These are phyloP conservation scores for Colletotrichum navitas DNA, from an alignment of 2,329 filamentous ascomycete genomes.

Conservation along the genomic window DNA sequence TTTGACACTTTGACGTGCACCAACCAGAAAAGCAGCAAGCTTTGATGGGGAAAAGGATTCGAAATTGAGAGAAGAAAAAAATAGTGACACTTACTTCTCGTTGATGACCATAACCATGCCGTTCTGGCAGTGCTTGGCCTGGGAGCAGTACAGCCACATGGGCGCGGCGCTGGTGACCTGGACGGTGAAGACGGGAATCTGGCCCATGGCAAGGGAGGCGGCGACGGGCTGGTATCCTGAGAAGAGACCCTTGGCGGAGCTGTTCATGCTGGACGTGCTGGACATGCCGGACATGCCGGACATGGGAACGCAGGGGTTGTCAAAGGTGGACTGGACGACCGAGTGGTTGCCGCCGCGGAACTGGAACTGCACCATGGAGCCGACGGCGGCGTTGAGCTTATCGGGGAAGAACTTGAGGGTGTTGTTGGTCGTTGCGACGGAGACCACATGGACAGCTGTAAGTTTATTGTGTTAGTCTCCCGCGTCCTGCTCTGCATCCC, in stretches of 20 bases:
- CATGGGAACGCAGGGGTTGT: constrained; percentile 76
- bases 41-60: neutral
- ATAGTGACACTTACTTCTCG: constrained; percentile 67
- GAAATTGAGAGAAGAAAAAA: neutral
- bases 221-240: constrained; percentile 76
- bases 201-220: constrained; percentile 61
- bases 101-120: constrained; percentile 86
- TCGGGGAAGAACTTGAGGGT: constrained; percentile 74
- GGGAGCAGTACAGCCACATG: constrained; percentile 84
- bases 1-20: neutral
- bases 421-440: constrained; percentile 69
- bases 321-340: constrained; percentile 82
- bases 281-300: no score
- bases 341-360: constrained; percentile 81
- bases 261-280: constrained; percentile 62
- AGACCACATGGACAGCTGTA: constrained; percentile 70
- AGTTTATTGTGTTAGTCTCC: constrained; percentile 26
- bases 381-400: constrained; percentile 71
- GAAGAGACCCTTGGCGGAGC: constrained; percentile 71
- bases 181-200: constrained; percentile 78
- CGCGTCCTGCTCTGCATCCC: neutral
- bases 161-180: constrained; percentile 76
- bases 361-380: constrained; percentile 76
- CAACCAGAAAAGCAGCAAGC: neutral
- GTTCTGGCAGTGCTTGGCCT: constrained; percentile 78